Base-by-base conservation (phyloP, 2,329 filamentous ascomycete genomes). In the Apiospora rasikravindrae region DNA sequence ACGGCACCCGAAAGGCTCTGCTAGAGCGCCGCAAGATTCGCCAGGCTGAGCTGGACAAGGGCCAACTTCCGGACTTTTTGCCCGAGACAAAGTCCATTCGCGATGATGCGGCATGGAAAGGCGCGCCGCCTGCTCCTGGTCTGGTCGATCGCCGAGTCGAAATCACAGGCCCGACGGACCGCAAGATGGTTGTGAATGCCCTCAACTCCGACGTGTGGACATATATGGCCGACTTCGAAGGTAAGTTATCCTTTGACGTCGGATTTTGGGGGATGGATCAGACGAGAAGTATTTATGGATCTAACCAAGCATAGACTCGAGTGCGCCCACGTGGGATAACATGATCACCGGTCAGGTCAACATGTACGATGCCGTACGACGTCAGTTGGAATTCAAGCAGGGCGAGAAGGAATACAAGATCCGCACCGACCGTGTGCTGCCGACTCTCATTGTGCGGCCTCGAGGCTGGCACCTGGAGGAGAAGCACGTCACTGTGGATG, bases 201-300 rank as follows among this genome's bases (percentile, higher is more conserved):
- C 82, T 98, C 82, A 99, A 98, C 84, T 92, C 96, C 66, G 90
- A 98, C 80, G 96, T 98, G 33, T 98, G 94, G 93, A 98, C 96
- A 71, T 99, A 98, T 81, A 99, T 99, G 96, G 96, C 96, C 67
- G 96, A 99, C 84, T 97, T 99, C 77, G 96, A 99, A 86, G 96
- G 95, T 96, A 83, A 79, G 88, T 51, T 16, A 37, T 49, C 70
- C 24, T 72, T 22, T 40, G 53, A 13, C 10, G 2, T 14, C 6
- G 40, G 70, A 16, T 67, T 40, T 26, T 42, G 16, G 29, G 10
- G 4, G 66, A 16, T 26, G n/a, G 10, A 13, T 10, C 24, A 45
- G 40, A 49, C 45, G 51, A 51, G 33, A 33, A 19, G 67, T 29
- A 49, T 29, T 69, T 29, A 69, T 24, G 33, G 42, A 6, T 33